A percentile compares a stretch with the other conserved stretches of the same genome.
Evolutionary conservation across 495 filamentous ascomycete species (phyloP).

Genomic region (Baudoinia panamericana): DNA sequence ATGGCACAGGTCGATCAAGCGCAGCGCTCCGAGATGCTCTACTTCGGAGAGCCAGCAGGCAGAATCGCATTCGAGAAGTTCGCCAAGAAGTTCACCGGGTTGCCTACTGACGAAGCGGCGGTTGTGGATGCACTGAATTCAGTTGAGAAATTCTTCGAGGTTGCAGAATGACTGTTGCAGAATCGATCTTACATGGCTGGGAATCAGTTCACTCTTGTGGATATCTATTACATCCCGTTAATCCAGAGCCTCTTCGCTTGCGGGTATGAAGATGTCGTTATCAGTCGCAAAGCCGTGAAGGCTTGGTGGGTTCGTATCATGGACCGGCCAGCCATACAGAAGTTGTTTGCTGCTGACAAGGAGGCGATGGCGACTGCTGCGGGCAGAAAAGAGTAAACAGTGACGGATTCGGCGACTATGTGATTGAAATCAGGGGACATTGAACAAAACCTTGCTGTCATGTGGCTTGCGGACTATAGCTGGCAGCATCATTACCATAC

Average conservation of each 20-base stretch:
- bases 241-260: conserved; percentile 33
- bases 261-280: conserved; percentile 33
- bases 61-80: conserved; percentile 34
- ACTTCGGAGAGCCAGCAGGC: conserved; percentile 34
- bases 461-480: too few species aligned
- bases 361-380: not conserved
- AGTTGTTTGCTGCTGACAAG: not conserved
- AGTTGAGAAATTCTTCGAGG: conserved; percentile 33
- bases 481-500: too few species aligned
- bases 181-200: conserved; percentile 33
- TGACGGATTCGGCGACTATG: too few species aligned
- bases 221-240: conserved; percentile 37
- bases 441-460: too few species aligned
- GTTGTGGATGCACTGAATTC: conserved; percentile 29
- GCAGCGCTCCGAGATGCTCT: conserved; percentile 29
- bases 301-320: conserved; percentile 2
- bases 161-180: conserved; percentile 31
- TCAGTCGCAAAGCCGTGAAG: conserved; percentile 31
- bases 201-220: conserved; percentile 32
- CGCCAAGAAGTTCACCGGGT: conserved; percentile 33
- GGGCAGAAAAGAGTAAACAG: not conserved
- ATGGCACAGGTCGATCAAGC: conserved; percentile 34
- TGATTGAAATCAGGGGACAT: too few species aligned
- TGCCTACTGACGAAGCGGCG: conserved; percentile 31
- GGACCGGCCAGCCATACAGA: not conserved